These are phyloP conservation scores for Trypanosoma congolense DNA, from an alignment of 208 protist species.

Conservation along the genomic window DNA sequence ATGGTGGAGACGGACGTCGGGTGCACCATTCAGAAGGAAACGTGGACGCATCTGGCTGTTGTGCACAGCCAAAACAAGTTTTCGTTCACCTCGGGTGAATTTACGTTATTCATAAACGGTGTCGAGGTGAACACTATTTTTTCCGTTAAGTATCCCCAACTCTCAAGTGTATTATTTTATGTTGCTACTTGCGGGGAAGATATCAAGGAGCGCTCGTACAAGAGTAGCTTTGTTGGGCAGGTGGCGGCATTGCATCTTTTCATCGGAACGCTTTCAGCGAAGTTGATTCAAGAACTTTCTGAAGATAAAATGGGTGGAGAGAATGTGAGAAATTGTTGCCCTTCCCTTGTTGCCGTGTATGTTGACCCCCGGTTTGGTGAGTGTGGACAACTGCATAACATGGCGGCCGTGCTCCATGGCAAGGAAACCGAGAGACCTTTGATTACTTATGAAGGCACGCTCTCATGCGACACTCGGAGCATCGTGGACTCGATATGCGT, in stretches of 20 bases:
- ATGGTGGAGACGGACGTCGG: constrained; percentile 16
- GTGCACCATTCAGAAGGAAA: constrained; percentile 11
- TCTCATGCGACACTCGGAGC: constrained; percentile 53
- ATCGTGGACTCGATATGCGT: constrained; percentile 75
- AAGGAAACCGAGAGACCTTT: constrained; percentile 39
- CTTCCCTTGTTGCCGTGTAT: constrained; percentile 46
- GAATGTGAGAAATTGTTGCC: constrained; percentile 18
- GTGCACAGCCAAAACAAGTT: constrained; percentile 24
- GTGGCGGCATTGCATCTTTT: constrained; percentile 68
- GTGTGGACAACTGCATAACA: constrained; percentile 69
- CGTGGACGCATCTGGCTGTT: constrained; percentile 37
- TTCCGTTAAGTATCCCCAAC: constrained; percentile 42
- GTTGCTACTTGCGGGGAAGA: constrained; percentile 56
- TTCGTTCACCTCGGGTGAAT: constrained; percentile 24
- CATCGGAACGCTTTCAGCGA: constrained; percentile 29
- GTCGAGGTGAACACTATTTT: constrained; percentile 21
- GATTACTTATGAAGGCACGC: constrained; percentile 65
- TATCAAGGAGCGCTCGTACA: constrained; percentile 37
- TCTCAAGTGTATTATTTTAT: constrained; percentile 42
- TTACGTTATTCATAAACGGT: constrained; percentile 52
- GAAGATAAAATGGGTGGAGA: constrained; percentile 1
- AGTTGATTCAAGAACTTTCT: constrained; percentile 33
- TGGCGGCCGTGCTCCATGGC: constrained; percentile 56
- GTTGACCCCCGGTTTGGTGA: constrained; percentile 78
- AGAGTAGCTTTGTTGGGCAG: constrained; percentile 57